Base-by-base conservation (phyloP, 202 grass and related monocot genomes). In the Schoenoplectus tabernaemontani region DNA sequence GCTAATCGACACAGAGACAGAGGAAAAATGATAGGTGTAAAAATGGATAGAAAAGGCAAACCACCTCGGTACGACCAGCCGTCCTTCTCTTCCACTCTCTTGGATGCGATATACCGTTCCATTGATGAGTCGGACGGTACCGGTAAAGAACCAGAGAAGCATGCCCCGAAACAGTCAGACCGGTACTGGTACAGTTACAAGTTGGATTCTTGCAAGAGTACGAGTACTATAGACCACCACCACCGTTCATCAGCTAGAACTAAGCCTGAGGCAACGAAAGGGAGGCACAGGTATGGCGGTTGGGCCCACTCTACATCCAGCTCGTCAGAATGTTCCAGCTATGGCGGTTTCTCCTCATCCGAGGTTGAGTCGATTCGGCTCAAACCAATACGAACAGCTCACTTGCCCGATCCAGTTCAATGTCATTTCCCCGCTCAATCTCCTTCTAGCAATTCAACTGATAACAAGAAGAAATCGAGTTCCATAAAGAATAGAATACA, bases 271-370 rank as follows among this genome's bases (percentile, higher is more conserved):
- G 47, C n/a, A n/a, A n/a, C 57, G 34, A 39, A 4, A n/a, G 37
- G 8, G 20, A 83, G 68, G 74, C 53, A 82, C 57, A 63, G 85
- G 72, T 63, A 69, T 28, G 39, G 51, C 32, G 66, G 56, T 5
- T 80, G 78, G 78, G 78, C 59, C 4, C 79, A 85, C 71, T 87
- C 90, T 64, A 99, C 90, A 64, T 99, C 96, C 1, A 99, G 96
- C 87, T 99, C 96, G 4, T 99, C 96, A 9, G 96, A 99, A 7
- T 83, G 90, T 78, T 99, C 96, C 63, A 99, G 96, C 79, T 99
- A 93, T 61, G 92, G 92, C 11, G 96, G 92, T 0, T 99, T 99
- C 83, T 99, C 96, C 6, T 99, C 96, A 0, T 99, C 96, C 0
- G 96, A 99, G 78, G 90, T 90, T 5, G 96, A 99, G 79, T 93